Percentiles rank a stretch among this genome's conserved stretches.
Evolutionary conservation across 345 rosid genomes (phyloP).

Genomic region (Adansonia digitata): DNA sequence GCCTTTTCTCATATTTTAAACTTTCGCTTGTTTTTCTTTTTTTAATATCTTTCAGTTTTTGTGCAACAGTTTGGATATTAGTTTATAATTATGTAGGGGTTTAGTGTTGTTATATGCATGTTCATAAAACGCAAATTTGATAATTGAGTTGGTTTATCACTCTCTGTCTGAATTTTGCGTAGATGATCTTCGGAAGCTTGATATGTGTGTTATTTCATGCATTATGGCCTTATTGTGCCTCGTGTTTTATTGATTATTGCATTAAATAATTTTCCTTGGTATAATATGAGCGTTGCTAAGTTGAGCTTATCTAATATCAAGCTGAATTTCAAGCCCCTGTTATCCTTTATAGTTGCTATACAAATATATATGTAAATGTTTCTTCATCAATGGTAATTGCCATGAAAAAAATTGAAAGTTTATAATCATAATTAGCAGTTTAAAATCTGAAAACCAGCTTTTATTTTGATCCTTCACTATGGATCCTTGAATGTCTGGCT

Average conservation of each 20-base stretch:
- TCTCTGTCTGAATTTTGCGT: conserved; percentile 1
- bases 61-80: not conserved
- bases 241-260: not conserved
- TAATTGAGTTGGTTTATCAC: not conserved
- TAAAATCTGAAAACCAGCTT: not conserved
- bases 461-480: not conserved
- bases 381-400: not conserved
- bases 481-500: not conserved
- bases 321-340: not conserved
- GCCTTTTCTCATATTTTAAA: not conserved
- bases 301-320: not conserved
- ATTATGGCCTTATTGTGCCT: not conserved
- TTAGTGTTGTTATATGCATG: not conserved
- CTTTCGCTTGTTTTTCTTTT: not conserved
- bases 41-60: not conserved
- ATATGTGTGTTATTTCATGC: not conserved
- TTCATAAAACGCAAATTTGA: not conserved
- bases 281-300: not conserved
- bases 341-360: not conserved
- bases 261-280: not conserved
- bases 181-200: not conserved
- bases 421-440: not conserved
- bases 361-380: not conserved
- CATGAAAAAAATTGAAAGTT: not conserved
- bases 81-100: not conserved